A percentile compares a stretch with the other conserved stretches of the same genome.
These are phyloP conservation scores for Pyricularia grisea DNA, from an alignment of 2,329 filamentous ascomycete genomes.

Conservation along the genomic window DNA sequence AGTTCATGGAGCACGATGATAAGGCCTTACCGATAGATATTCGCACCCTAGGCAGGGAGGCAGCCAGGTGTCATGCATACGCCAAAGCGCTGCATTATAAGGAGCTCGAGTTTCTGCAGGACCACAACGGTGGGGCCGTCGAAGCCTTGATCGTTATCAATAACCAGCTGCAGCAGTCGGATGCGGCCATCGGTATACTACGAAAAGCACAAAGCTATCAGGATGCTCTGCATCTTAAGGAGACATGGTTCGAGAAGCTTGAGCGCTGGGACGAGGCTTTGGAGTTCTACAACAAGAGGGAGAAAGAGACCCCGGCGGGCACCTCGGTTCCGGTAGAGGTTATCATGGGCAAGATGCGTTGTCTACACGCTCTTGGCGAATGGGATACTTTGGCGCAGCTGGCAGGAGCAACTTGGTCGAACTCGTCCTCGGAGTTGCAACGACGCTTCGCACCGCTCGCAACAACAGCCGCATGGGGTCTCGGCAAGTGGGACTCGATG, in stretches of 20 bases:
- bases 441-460: conserved; percentile 87
- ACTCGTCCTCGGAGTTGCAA: conserved; percentile 78
- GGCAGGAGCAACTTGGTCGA: conserved; percentile 88
- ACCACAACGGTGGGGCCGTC: conserved; percentile 90
- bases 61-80: conserved; percentile 93
- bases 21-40: conserved; percentile 98
- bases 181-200: conserved; percentile 95
- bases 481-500: conserved; percentile 97
- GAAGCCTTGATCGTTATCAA: conserved; percentile 99
- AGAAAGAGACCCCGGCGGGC: conserved; percentile 54
- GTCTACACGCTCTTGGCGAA: conserved; percentile 90
- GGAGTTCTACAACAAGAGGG: conserved; percentile 81
- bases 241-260: conserved; percentile 98
- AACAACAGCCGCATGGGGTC: conserved; percentile 91
- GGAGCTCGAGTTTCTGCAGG: conserved; percentile 94
- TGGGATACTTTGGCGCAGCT: conserved; percentile 89
- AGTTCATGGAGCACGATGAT: conserved; percentile 99
- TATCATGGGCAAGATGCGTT: conserved; percentile 99
- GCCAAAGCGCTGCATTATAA: conserved; percentile 99
- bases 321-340: conserved; percentile 70
- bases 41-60: conserved; percentile 84
- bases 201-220: conserved; percentile 92
- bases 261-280: conserved; percentile 97
- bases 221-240: conserved; percentile 85
- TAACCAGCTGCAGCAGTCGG: conserved; percentile 96